These are phyloP conservation scores for Sclerotiophoma versabilis DNA, from an alignment of 2,329 filamentous ascomycete genomes.

Conservation along the genomic window DNA sequence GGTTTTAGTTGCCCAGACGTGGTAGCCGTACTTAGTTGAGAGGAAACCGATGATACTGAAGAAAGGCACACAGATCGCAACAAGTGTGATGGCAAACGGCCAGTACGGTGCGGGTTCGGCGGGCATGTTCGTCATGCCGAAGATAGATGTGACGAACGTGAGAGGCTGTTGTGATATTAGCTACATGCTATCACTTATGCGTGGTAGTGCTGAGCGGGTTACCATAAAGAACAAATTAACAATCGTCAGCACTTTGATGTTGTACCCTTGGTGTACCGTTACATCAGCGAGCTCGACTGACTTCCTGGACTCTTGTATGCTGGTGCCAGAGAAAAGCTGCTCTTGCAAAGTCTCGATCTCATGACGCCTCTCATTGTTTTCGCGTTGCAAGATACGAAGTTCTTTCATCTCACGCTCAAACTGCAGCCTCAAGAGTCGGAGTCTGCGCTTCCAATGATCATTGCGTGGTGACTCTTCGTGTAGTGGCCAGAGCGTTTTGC, in stretches of 20 bases:
- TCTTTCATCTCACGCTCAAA: constrained; percentile 62
- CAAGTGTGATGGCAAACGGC: constrained; percentile 52
- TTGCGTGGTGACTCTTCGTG: constrained; percentile 56
- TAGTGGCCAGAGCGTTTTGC: constrained; percentile 64
- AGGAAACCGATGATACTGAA: constrained; percentile 56
- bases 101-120: constrained; percentile 44
- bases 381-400: constrained; percentile 56
- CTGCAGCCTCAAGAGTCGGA: constrained; percentile 57
- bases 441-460: constrained; percentile 57
- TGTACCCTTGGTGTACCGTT: constrained; percentile 65
- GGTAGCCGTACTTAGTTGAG: constrained; percentile 51
- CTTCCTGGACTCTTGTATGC: constrained; percentile 66
- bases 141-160: constrained; percentile 68
- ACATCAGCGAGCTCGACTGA: constrained; percentile 64
- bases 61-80: constrained; percentile 54
- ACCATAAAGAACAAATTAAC: constrained; percentile 67
- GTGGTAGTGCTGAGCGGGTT: background rate
- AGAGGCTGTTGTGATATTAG: constrained; percentile 50
- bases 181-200: background rate
- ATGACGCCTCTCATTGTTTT: constrained; percentile 62
- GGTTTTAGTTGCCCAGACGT: constrained; percentile 45
- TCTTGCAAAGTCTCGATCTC: constrained; percentile 66
- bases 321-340: constrained; percentile 69
- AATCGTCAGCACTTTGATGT: constrained; percentile 65
- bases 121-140: constrained; percentile 60